Conservation (phyloP, 345 rosid genomes). For the Ailanthus altissimus region DNA sequence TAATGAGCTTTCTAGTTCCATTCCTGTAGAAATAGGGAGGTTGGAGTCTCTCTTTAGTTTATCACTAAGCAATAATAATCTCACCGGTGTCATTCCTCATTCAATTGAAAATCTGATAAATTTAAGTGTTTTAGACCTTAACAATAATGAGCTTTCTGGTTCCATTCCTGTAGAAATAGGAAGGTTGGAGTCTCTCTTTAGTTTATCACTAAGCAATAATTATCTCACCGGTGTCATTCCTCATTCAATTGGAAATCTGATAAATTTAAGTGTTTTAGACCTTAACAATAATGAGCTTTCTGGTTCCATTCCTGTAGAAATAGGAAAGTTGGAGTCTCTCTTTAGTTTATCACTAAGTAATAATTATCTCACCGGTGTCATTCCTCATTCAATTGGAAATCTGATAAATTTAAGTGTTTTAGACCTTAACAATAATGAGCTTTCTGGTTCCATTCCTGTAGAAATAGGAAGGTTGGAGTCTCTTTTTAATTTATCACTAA, state of each 20-base stretch:
- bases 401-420: background rate
- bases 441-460: slow-evolving; percentile 30
- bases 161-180: background rate
- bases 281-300: background rate
- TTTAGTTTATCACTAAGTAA: background rate
- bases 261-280: background rate
- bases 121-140: background rate
- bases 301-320: slow-evolving; percentile 22
- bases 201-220: background rate
- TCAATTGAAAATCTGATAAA: background rate
- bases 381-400: slow-evolving; percentile 5
- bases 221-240: slow-evolving; percentile 17
- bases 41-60: background rate
- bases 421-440: background rate
- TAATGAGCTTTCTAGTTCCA: no score
- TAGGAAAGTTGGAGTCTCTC: slow-evolving; percentile 15
- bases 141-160: background rate
- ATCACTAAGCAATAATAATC: background rate
- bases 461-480: no score
- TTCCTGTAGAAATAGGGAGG: no score
- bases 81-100: background rate
- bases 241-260: no score
- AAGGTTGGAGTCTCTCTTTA: background rate
- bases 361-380: slow-evolving; percentile 9
- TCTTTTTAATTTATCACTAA: background rate